Evolutionary conservation across 345 rosid species (phyloP), one percentile per base, ranked within the genome.

Genomic region (Arabidopsis suecica): DNA sequence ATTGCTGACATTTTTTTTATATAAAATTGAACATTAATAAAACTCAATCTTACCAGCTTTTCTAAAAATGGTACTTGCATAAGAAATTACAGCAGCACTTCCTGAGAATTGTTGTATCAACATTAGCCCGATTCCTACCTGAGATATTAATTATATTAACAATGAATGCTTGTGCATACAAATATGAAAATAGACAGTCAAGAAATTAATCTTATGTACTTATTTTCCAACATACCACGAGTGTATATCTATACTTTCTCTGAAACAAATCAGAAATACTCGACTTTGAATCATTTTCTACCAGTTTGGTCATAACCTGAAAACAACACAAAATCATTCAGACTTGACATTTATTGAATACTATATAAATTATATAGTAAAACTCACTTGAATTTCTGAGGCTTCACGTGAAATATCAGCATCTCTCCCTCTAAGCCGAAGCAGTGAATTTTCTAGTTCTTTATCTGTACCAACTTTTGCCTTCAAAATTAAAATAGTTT

Each of bases 111-210:
- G 86, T 54, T 73, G 83, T 61, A 80, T 65, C 0, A 77, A 18
- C 88, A 87, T 82, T 9, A 83, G 70, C 36, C 84, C 88, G 22
- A 80, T 73, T 42, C 85, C 87, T 59, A 83, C 86, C 93, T 86
- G 55, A 57, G 36, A 59, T 8, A 48, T 13, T 34, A 69, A 37
- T 42, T 50, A 30, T 13, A 38, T 25, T 5, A 3, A 40, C 13
- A 7, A 32, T 79, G 64, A 64, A 72, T 67, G 70, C 77, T 80
- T 20, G 6, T 32, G 14, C 12, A 45, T n/a, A 44, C 40, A 61
- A 41, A 28, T 64, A 7, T 14, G 22, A n/a, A 7, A 11, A 16
- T 8, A 22, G 8, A 14, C 55, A 38, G 45, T 20, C 11, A 9
- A 11, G 14, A 11, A 40, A 42, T 42, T 12, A 5, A 5, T 42